Conservation (phyloP, 805 yeast species). For the Teunomyces kruisii region DNA sequence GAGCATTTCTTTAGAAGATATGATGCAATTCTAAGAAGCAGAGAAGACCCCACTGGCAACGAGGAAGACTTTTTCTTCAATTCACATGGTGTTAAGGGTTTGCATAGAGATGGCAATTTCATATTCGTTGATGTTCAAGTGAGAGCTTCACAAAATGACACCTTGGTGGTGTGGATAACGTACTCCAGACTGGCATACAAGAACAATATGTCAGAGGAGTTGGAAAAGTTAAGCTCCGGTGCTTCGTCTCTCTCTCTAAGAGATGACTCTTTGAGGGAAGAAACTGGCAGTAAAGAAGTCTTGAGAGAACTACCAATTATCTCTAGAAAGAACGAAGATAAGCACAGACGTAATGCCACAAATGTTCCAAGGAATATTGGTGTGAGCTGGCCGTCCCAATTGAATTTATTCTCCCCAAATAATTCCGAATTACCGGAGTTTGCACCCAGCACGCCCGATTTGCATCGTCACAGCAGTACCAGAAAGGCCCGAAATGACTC, state of each 20-base stretch:
- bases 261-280: neutral
- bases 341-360: conserved; percentile 2
- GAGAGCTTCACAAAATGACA: conserved; percentile 60
- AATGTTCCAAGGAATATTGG: conserved; percentile 5
- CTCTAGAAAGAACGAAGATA: neutral
- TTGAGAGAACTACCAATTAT: neutral
- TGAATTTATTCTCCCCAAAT: conserved; percentile 43
- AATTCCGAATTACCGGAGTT: conserved; percentile 31
- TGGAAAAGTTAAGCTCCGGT: conserved; percentile 23
- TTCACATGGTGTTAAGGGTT: conserved; percentile 67
- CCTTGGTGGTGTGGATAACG: conserved; percentile 80
- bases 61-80: conserved; percentile 53
- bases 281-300: neutral
- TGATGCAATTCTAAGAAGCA: conserved; percentile 41
- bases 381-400: conserved; percentile 53
- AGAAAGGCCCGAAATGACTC: conserved; percentile 29
- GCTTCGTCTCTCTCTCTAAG: conserved; percentile 13
- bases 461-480: conserved; percentile 36
- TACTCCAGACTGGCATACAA: conserved; percentile 55
- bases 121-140: conserved; percentile 78
- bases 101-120: conserved; percentile 65
- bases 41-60: conserved; percentile 21
- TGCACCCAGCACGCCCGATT: conserved; percentile 27
- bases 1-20: conserved; percentile 86
- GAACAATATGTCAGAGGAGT: conserved; percentile 22